Evolutionary conservation across 148 eudicot species (phyloP), one percentile per base, ranked within the genome.

Genomic region (Rhododendron williamsianum): DNA sequence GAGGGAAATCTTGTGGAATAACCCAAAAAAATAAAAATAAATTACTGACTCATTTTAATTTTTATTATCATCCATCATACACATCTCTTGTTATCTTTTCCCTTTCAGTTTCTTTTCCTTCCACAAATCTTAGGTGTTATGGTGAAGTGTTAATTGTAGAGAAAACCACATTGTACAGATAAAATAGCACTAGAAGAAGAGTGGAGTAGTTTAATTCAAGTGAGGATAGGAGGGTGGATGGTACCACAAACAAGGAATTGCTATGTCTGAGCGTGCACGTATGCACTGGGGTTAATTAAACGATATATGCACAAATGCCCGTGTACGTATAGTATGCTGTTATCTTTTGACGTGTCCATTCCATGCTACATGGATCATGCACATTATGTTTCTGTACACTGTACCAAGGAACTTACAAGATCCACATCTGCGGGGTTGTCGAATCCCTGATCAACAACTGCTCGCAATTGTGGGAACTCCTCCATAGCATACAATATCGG

Each of bases 401-500:
- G 15, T 77, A 78, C 6, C 58, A 38, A 27, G 56, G 65, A 87
- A 91, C 98, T 94, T 92, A 96, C 99, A 73, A 91, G 91, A 86
- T 96, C 98, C 46, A 96, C 93, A 86, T 95, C 92, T 71, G 90
- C 88, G 76, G 95, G 89, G 72, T 92, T 88, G 80, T 94, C 92
- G 51, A 96, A 91, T 41, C 98, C 99, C 87, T 93, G 86, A 63
- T 95, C 90, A 33, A 96, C 92, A 76, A 96, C 90, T 86, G 89
- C 86, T 72, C 92, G 88, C 86, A 96, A 87, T 77, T 95, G 94
- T 81, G 99, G 99, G 80, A 89, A 96, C 89, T 96, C 99, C 88
- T 96, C 99, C 78, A 95, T 95, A 21, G 99, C 99, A 89, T 91
- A 96, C 84, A 96, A 88, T 76, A 95, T 88, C 48, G 99, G 98